Percentiles rank a stretch among this genome's conserved stretches.
These are phyloP conservation scores for Podaxis rugospora DNA, from an alignment of 768 basidiomycete species.

Conservation along the genomic window DNA sequence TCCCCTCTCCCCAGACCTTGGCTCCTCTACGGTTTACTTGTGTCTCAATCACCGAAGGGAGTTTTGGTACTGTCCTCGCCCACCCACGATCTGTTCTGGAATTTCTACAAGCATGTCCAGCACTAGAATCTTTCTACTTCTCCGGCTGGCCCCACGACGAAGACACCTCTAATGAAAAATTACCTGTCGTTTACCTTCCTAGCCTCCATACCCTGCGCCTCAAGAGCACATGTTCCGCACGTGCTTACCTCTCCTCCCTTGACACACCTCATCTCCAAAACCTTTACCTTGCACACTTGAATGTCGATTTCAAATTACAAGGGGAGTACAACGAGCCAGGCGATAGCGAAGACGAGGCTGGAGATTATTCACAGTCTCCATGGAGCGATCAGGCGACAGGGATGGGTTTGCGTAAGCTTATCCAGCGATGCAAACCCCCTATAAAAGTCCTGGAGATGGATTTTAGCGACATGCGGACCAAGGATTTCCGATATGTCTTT, in stretches of 20 bases:
- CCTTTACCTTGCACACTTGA: slow-evolving; percentile 63
- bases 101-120: slow-evolving; percentile 59
- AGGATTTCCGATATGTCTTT: slow-evolving; percentile 72
- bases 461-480: slow-evolving; percentile 79
- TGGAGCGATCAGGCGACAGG: slow-evolving; percentile 76
- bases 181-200: slow-evolving; percentile 49
- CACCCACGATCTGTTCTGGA: slow-evolving; percentile 48
- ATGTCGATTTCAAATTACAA: slow-evolving; percentile 51
- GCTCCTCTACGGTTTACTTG: slow-evolving; percentile 51
- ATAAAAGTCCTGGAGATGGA: slow-evolving; percentile 71
- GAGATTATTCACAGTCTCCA: slow-evolving; percentile 73
- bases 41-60: slow-evolving; percentile 52
- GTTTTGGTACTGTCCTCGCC: slow-evolving; percentile 29
- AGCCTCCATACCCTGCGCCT: slow-evolving; percentile 54
- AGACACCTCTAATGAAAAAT: slow-evolving; percentile 19
- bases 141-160: slow-evolving; percentile 47
- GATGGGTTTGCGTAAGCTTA: slow-evolving; percentile 69
- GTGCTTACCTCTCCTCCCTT: slow-evolving; percentile 62
- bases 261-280: slow-evolving; percentile 54
- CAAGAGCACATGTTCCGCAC: slow-evolving; percentile 56
- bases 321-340: slow-evolving; percentile 45
- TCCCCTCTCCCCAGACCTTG: slow-evolving; percentile 43
- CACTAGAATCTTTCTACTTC: slow-evolving; percentile 54
- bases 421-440: slow-evolving; percentile 58
- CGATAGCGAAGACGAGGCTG: slow-evolving; percentile 71